These are phyloP conservation scores for Canavalia gladiata DNA, from an alignment of 306 rosid genomes.

Conservation along the genomic window DNA sequence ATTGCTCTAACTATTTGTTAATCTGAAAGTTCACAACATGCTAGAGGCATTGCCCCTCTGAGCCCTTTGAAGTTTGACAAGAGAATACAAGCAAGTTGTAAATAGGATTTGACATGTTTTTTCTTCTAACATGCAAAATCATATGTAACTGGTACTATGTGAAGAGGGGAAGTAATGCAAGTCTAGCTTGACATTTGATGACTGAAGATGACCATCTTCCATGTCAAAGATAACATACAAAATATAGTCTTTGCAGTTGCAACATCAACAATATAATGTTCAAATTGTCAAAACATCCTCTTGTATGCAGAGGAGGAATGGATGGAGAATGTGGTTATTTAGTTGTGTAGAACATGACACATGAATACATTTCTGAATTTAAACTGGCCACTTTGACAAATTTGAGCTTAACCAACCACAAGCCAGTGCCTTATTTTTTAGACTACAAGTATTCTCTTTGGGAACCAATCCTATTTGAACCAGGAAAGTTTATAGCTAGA, in stretches of 20 bases:
- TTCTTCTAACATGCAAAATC: slow-evolving; percentile 42
- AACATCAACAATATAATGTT: slow-evolving; percentile 26
- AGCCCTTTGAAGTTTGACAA: slow-evolving; percentile 43
- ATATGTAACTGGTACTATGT: slow-evolving; percentile 22
- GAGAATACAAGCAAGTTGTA: slow-evolving; percentile 52
- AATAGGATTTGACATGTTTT: slow-evolving; percentile 43
- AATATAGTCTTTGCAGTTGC: slow-evolving; percentile 25
- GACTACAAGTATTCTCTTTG: no score
- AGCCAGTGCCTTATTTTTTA: no score
- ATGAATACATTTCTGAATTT: neutral
- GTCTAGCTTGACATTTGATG: slow-evolving; percentile 45
- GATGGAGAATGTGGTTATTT: slow-evolving; percentile 24
- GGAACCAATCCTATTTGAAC: no score
- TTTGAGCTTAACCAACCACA: no score
- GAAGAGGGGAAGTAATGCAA: slow-evolving; percentile 43
- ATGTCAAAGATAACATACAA: slow-evolving; percentile 20
- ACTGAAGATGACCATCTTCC: slow-evolving; percentile 26
- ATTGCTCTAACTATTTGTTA: slow-evolving; percentile 34
- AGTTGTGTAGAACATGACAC: neutral
- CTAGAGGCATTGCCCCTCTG: slow-evolving; percentile 27
- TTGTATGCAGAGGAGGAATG: slow-evolving; percentile 25
- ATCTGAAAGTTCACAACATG: slow-evolving; percentile 32
- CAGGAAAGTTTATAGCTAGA: no score
- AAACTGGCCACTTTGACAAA: neutral
- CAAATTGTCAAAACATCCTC: neutral